These are phyloP conservation scores for Amanita exitialis DNA, from an alignment of 768 basidiomycete species.

Conservation along the genomic window DNA sequence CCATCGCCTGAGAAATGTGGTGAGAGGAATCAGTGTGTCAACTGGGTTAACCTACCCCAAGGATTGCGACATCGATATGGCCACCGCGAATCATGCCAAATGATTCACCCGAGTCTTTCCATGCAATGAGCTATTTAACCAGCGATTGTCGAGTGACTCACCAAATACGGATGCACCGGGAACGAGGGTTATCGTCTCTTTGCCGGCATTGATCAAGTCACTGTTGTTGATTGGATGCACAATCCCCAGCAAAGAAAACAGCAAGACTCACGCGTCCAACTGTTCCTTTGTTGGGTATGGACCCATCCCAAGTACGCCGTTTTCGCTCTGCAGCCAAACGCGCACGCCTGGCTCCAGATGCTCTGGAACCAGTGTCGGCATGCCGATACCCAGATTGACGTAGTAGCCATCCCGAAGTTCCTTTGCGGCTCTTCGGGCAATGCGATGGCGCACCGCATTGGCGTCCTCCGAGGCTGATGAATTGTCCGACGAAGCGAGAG, in stretches of 20 bases:
- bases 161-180: constrained; percentile 91
- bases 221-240: constrained; percentile 24
- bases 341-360: constrained; percentile 60
- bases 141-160: constrained; percentile 19
- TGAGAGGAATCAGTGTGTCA: constrained; percentile 4
- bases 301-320: constrained; percentile 83
- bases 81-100: constrained; percentile 98
- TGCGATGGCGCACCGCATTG: constrained; percentile 55
- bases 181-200: constrained; percentile 87
- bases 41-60: constrained; percentile 52
- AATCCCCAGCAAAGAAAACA: background rate
- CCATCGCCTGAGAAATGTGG: constrained; percentile 52
- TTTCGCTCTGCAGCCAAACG: constrained; percentile 91
- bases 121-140: constrained; percentile 5
- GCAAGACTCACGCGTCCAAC: constrained; percentile 58
- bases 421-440: constrained; percentile 80
- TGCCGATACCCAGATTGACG: constrained; percentile 85
- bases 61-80: constrained; percentile 87
- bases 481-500: constrained; percentile 45
- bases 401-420: constrained; percentile 85
- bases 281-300: constrained; percentile 80
- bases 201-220: constrained; percentile 91
- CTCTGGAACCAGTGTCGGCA: constrained; percentile 84
- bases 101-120: constrained; percentile 77
- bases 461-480: constrained; percentile 24